Base-by-base conservation (phyloP, 2,329 filamentous ascomycete genomes). In the Aspergillus sp. region DNA sequence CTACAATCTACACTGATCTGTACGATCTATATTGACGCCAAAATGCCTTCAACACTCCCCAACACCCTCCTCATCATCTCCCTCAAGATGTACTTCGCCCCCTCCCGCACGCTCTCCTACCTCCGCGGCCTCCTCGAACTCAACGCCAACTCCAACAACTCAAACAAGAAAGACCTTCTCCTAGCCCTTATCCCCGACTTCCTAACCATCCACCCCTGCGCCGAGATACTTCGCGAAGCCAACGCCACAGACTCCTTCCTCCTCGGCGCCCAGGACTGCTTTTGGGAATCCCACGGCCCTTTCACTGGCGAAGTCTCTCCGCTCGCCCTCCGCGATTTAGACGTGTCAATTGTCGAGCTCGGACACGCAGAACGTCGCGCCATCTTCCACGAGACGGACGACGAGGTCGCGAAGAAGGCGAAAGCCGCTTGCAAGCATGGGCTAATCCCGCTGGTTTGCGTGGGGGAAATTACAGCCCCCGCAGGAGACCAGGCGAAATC, bases 131-230 rank as follows among this genome's bases (percentile, higher is more conserved):
- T 85, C 13, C 67, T 80, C 12, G 73, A 73, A 7, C 62, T 78
- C 65, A 62, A 74, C 35, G 63, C 73, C 17, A 67, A 74, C 20
- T 61, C 72, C 30, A 61, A 71, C 3, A 60, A 71, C 17, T 63
- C 69, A 25, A 63, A 72, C 45, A 63, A 72, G 12, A 67, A 76
- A 25, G 71, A 78, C 44, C 67, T 87, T 51, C 83, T 88, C 65
- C 75, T 91, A 56, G 90, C 90, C 67, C 71, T 91, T 57, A 83
- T 90, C 55, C 87, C 88, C 1, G 86, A 91, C 68, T 87, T 88
- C 62, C 68, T 91, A 46, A 82, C 84, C 10, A 73, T 91, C 48
- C 69, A 70, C 55, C 69, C 71, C 6, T 72, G 69, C 53, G 61
- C 69, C 4, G 61, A 71, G 42, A 67, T 71, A 32, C 57, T 74